A percentile compares a stretch with the other conserved stretches of the same genome.
Evolutionary conservation across 2,329 filamentous ascomycete genomes (phyloP).

Genomic region (Colletotrichum sp.): DNA sequence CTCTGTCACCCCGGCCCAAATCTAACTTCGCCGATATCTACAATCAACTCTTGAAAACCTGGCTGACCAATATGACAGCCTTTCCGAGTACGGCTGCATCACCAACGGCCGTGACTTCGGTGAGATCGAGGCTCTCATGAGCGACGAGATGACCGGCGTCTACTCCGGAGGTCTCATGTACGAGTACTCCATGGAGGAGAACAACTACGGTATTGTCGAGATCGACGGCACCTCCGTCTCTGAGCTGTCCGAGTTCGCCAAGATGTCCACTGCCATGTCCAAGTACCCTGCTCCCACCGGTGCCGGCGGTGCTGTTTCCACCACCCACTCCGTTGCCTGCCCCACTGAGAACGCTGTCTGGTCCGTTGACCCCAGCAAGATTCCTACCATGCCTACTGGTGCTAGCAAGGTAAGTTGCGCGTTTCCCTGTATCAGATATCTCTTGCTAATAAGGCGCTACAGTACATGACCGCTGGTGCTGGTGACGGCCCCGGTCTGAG

Average conservation of each 20-base stretch:
- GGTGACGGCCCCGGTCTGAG: slow-evolving; percentile 58
- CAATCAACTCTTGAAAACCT: background rate
- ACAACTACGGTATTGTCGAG: slow-evolving; percentile 80
- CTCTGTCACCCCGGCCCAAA: too few relatives aligned
- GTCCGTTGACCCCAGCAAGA: slow-evolving; percentile 53
- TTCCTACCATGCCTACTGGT: slow-evolving; percentile 57
- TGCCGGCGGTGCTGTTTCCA: slow-evolving; percentile 52
- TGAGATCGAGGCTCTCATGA: slow-evolving; percentile 83
- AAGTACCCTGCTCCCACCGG: slow-evolving; percentile 57
- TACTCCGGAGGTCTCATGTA: slow-evolving; percentile 98
- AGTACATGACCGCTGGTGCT: slow-evolving; percentile 60
- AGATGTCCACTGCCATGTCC: slow-evolving; percentile 52
- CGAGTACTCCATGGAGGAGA: slow-evolving; percentile 85
- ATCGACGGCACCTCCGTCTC: slow-evolving; percentile 61
- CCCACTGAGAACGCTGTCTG: slow-evolving; percentile 53
- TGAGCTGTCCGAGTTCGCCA: slow-evolving; percentile 67
- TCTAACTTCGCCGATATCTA: too few relatives aligned
- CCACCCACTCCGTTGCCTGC: slow-evolving; percentile 52
- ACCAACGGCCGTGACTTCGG: slow-evolving; percentile 81
- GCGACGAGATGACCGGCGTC: slow-evolving; percentile 79
- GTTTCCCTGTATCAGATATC: background rate
- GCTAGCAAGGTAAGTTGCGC: slow-evolving; percentile 40
- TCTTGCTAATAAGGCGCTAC: background rate
- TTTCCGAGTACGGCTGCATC: slow-evolving; percentile 93
- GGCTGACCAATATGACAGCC: slow-evolving; percentile 36